Evolutionary conservation across 352 stramenopile genomes (phyloP).

Genomic region (Phytopythium sindhum): DNA sequence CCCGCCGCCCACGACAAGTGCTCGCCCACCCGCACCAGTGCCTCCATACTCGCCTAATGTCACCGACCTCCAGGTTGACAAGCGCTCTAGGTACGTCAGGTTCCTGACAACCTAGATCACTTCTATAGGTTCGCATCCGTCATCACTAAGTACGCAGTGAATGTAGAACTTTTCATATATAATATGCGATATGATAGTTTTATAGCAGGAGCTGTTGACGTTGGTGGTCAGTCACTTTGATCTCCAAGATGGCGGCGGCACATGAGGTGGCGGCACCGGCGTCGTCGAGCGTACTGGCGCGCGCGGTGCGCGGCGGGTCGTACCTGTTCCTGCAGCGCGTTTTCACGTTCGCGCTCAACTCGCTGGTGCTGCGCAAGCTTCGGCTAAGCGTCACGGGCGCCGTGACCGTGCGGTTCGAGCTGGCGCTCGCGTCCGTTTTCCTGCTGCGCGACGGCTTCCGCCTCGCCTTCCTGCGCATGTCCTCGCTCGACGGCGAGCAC

Average conservation of each 20-base stretch:
- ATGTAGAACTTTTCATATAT: no score
- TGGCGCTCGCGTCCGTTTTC: conserved; percentile 87
- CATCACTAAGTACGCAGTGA: no score
- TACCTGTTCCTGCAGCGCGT: conserved; percentile 83
- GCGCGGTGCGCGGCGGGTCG: conserved; percentile 58
- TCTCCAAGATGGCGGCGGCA: neutral
- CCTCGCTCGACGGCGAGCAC: conserved; percentile 43
- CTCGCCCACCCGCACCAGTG: conserved; percentile 46
- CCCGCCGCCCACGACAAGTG: conserved; percentile 50
- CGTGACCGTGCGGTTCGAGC: conserved; percentile 84
- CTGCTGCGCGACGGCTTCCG: conserved; percentile 89
- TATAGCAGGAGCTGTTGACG: neutral
- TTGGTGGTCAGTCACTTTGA: neutral
- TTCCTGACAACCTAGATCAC: no score
- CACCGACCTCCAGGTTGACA: no score
- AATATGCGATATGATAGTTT: no score
- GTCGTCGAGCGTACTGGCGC: conserved; percentile 27
- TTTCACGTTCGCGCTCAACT: conserved; percentile 84
- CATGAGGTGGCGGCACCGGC: neutral
- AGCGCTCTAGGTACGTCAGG: no score
- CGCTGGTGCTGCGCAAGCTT: conserved; percentile 68
- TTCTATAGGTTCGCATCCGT: no score
- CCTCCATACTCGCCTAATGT: no score
- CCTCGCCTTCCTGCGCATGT: conserved; percentile 80
- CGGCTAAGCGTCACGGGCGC: conserved; percentile 76